Base-by-base conservation (phyloP, 495 filamentous ascomycete species). In the Glonium stellatum region DNA sequence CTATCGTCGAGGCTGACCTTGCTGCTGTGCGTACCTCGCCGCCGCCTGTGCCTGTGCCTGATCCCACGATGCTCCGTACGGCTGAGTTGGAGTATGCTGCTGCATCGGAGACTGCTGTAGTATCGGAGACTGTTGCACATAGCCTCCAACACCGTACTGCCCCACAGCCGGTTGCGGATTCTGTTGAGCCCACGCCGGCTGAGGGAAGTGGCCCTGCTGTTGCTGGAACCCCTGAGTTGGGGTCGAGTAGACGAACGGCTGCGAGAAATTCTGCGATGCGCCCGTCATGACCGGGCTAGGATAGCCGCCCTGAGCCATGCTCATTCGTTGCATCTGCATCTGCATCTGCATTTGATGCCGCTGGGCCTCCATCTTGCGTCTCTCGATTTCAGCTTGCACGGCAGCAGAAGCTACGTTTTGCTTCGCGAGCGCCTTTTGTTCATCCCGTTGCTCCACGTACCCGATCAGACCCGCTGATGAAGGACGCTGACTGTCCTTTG, bases 371-470 rank as follows among this genome's bases (percentile, higher is more conserved):
- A 63, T 58, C 44, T 51, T 60, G 4, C 64, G 61, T 10, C 65
- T 23, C 21, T 67, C 61, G 27, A 67, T 62, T 21, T 64, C 65
- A 5, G 61, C 65, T 57, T 67, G 65, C 55, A 67, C 59, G 31
- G 62, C 65, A 5, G 58, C 37, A 1, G 65, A 64, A 23, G 54
- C 18, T 8, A 62, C 36, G 27, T 62, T 59, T 15, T 31, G 41
- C 50, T 64, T 67, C 1, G 65, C 65, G 12, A 50, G 54, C 4
- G 48, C 54, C 42, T 62, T 67, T 35, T 67, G 61, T 13, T 65
- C 46, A 51, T 67, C 61, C 8, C 65, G 58, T 22, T 67, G 57
- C 12, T 62, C 62, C 21, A 67, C 59, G 44, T 61, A 61, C 13
- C 63, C 65, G 1, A 61, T 41, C 12, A 67, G 35, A 27, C 65